These are phyloP conservation scores for Forsythia viridissima DNA, from an alignment of 257 asterid genomes.

Conservation along the genomic window DNA sequence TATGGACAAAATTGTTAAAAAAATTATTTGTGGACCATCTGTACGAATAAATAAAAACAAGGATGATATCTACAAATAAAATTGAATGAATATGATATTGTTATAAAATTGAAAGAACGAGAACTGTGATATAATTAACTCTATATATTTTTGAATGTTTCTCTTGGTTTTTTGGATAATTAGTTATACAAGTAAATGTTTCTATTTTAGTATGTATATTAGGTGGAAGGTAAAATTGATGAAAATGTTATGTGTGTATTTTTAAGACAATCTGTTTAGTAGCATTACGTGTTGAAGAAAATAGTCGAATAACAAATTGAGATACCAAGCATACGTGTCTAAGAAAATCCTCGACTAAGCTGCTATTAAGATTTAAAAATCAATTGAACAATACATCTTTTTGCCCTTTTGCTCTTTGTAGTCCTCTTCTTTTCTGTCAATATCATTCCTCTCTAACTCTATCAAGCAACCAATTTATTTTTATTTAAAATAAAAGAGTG, in stretches of 20 bases:
- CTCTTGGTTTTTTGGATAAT: background rate
- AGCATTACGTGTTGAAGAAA: background rate
- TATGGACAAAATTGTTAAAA: too few species aligned
- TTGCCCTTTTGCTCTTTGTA: background rate
- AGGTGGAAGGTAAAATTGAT: background rate
- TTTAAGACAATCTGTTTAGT: background rate
- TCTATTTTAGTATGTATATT: background rate
- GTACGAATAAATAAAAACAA: too few species aligned
- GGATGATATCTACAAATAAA: too few species aligned
- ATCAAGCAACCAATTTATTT: background rate
- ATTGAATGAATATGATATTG: too few species aligned
- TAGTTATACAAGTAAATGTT: background rate
- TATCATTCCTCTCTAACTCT: background rate
- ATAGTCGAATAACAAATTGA: background rate
- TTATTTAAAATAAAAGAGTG: background rate
- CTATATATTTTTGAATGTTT: background rate
- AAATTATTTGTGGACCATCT: too few species aligned
- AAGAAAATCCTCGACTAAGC: background rate
- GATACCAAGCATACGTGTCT: background rate
- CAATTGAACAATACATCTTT: background rate
- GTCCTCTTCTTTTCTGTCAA: background rate
- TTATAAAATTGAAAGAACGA: too few species aligned
- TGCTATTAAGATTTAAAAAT: background rate
- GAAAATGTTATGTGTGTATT: background rate
- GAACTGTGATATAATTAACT: too few species aligned